phyloP scores from a whole-genome alignment of 768 basidiomycete genomes.

The Lactifluus volemus region DNA sequence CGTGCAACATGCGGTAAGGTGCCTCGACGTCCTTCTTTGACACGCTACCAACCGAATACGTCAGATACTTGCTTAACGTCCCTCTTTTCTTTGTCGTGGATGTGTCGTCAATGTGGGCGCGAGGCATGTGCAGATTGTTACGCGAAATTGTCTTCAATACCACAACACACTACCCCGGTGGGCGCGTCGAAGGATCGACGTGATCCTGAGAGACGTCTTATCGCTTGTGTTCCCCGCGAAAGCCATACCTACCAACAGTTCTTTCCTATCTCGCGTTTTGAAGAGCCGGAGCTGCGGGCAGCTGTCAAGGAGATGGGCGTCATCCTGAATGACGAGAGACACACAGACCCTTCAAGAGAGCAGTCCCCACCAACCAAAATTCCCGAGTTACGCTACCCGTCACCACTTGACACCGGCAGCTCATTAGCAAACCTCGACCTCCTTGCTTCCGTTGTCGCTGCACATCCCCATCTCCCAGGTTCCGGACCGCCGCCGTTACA shows the following conservation, averaged over 20 bases:
- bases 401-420: background rate
- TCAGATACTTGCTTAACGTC: constrained; percentile 90
- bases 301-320: constrained; percentile 11
- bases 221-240: constrained; percentile 48
- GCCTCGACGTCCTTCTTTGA: background rate
- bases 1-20: constrained; percentile 77
- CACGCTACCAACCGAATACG: constrained; percentile 14
- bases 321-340: constrained; percentile 2
- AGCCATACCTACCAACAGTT: constrained; percentile 8
- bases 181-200: constrained; percentile 15
- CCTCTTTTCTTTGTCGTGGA: constrained; percentile 81
- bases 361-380: background rate
- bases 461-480: constrained; percentile 11
- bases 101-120: constrained; percentile 81
- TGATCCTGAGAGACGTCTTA: constrained; percentile 46
- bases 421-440: constrained; percentile 15
- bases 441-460: constrained; percentile 14
- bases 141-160: constrained; percentile 48
- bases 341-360: constrained; percentile 7
- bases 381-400: background rate
- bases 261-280: constrained; percentile 14
- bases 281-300: constrained; percentile 12
- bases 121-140: constrained; percentile 85
- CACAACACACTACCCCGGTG: constrained; percentile 34
- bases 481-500: background rate